A percentile compares a stretch with the other conserved stretches of the same genome.
phyloP scores from a whole-genome alignment of 1,284 basidiomycete species.

The Microbotryum lychnidis-dioicae region DNA sequence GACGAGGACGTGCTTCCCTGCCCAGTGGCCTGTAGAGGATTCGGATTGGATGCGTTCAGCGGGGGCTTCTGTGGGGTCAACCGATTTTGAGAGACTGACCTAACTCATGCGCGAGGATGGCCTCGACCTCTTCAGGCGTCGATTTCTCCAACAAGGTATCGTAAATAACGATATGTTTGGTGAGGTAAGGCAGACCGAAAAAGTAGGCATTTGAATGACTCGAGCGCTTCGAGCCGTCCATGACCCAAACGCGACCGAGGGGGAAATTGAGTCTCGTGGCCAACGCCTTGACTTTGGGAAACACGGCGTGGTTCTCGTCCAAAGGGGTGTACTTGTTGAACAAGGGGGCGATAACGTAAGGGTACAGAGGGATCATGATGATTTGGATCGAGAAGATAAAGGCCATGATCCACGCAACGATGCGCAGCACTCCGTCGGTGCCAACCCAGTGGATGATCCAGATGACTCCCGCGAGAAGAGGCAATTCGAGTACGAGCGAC shows the following conservation, averaged over 20 bases:
- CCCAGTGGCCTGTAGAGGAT: conserved; percentile 88
- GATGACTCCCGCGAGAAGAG: conserved; percentile 78
- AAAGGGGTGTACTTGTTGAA: conserved; percentile 95
- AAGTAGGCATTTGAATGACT: conserved; percentile 50
- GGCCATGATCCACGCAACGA: conserved; percentile 33
- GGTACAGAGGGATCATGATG: conserved; percentile 43
- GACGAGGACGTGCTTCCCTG: conserved; percentile 74
- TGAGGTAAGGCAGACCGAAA: conserved; percentile 77
- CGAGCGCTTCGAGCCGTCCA: conserved; percentile 91
- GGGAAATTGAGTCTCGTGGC: conserved; percentile 81
- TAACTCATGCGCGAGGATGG: conserved; percentile 48
- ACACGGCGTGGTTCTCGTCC: conserved; percentile 39
- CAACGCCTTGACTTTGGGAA: conserved; percentile 63
- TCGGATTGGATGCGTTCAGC: neutral
- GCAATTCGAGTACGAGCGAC: conserved; percentile 67
- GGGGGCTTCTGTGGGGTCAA: neutral
- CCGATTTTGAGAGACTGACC: conserved; percentile 16
- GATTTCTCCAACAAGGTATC: conserved; percentile 91
- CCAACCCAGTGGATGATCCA: conserved; percentile 90
- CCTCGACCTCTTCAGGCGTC: conserved; percentile 79
- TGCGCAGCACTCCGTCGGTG: conserved; percentile 17
- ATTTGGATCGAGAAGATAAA: conserved; percentile 63
- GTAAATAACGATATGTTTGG: conserved; percentile 89
- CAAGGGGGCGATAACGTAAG: conserved; percentile 83
- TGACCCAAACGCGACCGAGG: conserved; percentile 79